Evolutionary conservation across 768 basidiomycete species (phyloP).

Genomic region (Strobilomyces dryophilus): DNA sequence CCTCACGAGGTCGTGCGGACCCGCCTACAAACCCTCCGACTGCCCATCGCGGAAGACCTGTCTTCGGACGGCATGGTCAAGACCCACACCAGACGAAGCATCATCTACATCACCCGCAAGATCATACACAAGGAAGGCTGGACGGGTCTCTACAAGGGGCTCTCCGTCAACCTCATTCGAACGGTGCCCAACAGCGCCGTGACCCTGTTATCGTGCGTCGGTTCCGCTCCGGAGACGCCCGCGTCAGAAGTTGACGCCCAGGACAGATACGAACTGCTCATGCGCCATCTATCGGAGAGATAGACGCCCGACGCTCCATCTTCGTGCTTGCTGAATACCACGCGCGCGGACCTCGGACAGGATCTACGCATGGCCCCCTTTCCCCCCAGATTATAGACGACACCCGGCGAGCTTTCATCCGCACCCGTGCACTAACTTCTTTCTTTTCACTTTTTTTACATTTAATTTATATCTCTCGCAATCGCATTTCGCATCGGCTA

Average conservation of each 20-base stretch:
- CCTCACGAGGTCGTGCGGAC: constrained; percentile 99
- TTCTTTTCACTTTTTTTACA: too few species aligned
- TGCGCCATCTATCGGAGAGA: constrained; percentile 29
- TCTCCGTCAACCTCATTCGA: constrained; percentile 89
- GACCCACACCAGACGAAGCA: constrained; percentile 53
- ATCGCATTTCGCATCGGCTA: too few species aligned
- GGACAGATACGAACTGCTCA: constrained; percentile 29
- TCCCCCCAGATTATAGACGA: constrained; percentile 25
- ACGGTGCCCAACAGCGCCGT: constrained; percentile 97
- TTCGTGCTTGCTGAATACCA: constrained; percentile 8
- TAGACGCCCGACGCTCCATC: constrained; percentile 1
- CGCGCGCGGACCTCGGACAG: background rate
- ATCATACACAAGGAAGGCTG: constrained; percentile 83
- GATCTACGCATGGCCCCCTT: background rate
- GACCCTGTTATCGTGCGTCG: constrained; percentile 64
- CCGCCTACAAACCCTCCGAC: constrained; percentile 83
- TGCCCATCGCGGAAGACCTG: constrained; percentile 55
- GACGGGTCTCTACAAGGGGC: constrained; percentile 85
- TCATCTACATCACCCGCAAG: constrained; percentile 66
- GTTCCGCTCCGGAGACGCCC: background rate
- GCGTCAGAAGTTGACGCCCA: background rate
- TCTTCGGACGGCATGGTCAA: constrained; percentile 62
- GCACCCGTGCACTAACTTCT: constrained; percentile 16
- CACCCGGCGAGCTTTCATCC: background rate
- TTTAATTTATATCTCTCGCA: constrained; percentile 12